A percentile compares a stretch with the other conserved stretches of the same genome.
These are phyloP conservation scores for Coniochaeta hoffmannii DNA, from an alignment of 2,329 filamentous ascomycete species.

Conservation along the genomic window DNA sequence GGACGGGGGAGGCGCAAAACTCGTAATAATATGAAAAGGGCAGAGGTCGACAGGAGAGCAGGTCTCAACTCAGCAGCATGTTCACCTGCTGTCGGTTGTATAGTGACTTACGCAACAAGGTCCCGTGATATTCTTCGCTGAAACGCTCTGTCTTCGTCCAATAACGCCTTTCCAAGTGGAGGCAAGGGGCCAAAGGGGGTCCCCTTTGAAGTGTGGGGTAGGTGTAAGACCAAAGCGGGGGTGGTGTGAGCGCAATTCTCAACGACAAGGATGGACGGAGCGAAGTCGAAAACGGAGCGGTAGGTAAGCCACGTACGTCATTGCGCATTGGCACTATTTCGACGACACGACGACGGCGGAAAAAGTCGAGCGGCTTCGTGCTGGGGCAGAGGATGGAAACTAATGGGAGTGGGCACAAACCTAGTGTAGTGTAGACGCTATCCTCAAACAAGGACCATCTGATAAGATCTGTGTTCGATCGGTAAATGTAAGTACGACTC, in stretches of 20 bases:
- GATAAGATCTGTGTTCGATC: no score
- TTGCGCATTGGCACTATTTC: not conserved
- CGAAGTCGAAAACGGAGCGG: not conserved
- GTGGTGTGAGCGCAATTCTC: not conserved
- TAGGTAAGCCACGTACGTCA: not conserved
- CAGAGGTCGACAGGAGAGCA: no score
- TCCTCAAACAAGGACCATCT: not conserved
- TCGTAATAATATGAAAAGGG: not conserved
- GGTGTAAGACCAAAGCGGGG: not conserved
- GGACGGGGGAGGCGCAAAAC: not conserved
- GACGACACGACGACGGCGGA: slow-evolving; percentile 1
- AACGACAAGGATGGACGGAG: not conserved
- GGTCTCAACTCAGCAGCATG: not conserved
- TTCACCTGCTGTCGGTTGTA: no score
- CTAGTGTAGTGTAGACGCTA: not conserved
- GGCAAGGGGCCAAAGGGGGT: not conserved
- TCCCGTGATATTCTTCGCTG: not conserved
- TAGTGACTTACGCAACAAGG: not conserved
- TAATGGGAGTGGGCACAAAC: not conserved
- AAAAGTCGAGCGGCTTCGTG: not conserved
- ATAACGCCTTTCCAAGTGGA: not conserved
- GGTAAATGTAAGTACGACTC: no score
- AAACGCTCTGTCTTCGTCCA: not conserved
- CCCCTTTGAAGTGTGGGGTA: not conserved
- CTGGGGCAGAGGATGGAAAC: not conserved